Evolutionary conservation across 2,329 filamentous ascomycete genomes (phyloP).

Genomic region (Allantophomopsis cytisporea): DNA sequence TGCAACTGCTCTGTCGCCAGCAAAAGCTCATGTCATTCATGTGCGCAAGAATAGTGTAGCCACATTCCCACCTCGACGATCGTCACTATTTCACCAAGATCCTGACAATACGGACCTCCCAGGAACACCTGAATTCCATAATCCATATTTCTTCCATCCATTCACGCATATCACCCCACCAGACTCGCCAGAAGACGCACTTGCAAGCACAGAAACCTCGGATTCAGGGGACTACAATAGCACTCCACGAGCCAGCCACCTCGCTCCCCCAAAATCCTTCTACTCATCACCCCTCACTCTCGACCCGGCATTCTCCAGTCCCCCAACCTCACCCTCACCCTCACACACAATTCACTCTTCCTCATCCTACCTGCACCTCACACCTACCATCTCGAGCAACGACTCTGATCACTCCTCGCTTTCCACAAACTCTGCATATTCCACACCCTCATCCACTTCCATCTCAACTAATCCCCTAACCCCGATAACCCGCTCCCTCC

Average conservation of each 20-base stretch:
- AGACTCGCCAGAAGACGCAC: background rate
- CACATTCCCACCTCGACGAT: slow-evolving; percentile 7
- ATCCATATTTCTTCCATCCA: no score
- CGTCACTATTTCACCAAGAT: slow-evolving; percentile 6
- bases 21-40: slow-evolving; percentile 11
- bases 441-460: background rate
- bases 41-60: slow-evolving; percentile 3
- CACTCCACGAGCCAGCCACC: background rate
- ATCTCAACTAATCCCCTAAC: background rate
- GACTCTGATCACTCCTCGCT: no score
- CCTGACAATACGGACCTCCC: background rate
- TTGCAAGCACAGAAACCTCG: background rate
- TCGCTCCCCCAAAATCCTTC: background rate
- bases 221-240: background rate
- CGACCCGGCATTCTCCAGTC: slow-evolving; percentile 8
- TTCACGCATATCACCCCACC: background rate
- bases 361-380: background rate
- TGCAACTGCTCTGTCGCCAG: slow-evolving; percentile 10
- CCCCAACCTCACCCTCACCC: slow-evolving; percentile 7
- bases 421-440: background rate
- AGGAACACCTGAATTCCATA: background rate
- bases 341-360: background rate
- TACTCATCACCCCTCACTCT: slow-evolving; percentile 1
- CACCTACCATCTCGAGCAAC: background rate
- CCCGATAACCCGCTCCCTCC: slow-evolving; percentile 2